Evolutionary conservation across 1,284 basidiomycete species (phyloP), one percentile per base, ranked within the genome.

Genomic region (Tranzscheliella williamsii): DNA sequence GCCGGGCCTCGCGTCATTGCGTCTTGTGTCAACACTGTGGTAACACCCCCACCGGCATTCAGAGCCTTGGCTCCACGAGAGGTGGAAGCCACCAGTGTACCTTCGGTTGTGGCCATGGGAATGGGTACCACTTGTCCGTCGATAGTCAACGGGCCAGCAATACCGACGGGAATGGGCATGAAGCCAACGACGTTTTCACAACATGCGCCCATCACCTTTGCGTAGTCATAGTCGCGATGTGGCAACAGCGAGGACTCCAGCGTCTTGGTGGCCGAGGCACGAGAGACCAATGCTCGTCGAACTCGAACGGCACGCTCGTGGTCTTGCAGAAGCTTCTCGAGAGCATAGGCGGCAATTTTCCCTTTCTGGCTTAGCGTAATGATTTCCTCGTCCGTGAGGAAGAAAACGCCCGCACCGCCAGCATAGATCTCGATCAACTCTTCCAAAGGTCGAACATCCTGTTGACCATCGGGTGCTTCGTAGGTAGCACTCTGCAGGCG

Each of bases 131-230:
- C 79, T 56, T 85, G 82, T 30, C 90, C 91, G 69, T 99, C 95
- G 75, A 99, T 85, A 46, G 85, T 89, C 38, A 99, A 85, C 2
- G 95, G 95, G 5, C 95, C 95, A 5, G 95, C 95, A 56, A 98
- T 89, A 73, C 95, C 95, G 44, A 98, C 85, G 0, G 95, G 95
- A 27, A 99, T 79, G 18, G 95, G 95, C 80, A 97, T 93, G 79
- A 89, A 99, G 18, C 95, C 95, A 37, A 98, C 86, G 38, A 99
- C 95, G 78, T 99, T 99, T 81, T 99, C 95, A 80, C 95, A 99
- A 81, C 95, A 99, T 4, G 94, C 93, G 54, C 94, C 94, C 65
- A 94, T 85, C 42, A 99, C 92, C 21, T 89, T 86, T 30, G 87
- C 86, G 81, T 98, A 99, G 80, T 97, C 91, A 80, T 95, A 99